Evolutionary conservation across 768 basidiomycete species (phyloP), one percentile per base, ranked within the genome.

Genomic region (Cubamyces lactineus): DNA sequence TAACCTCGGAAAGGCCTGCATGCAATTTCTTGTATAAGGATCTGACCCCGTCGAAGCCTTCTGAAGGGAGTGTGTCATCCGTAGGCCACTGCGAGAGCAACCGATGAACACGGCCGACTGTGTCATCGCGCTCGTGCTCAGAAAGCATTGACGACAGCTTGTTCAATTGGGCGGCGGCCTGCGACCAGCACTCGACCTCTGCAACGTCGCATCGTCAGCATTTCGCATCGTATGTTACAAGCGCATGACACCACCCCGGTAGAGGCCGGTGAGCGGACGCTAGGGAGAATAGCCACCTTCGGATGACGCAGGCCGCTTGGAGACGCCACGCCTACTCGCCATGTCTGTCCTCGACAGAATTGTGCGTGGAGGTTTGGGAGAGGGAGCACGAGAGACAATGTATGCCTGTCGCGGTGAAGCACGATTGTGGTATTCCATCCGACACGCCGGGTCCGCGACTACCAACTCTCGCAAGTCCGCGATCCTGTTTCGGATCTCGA

Each of bases 151-250:
- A 76, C 15, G 86, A 82, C 40, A 91, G 77, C 19, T 77, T 74
- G 65, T 76, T 81, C 59, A 93, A 74, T 38, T 87, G 84, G 56
- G 79, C 76, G 30, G 84, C 79, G 38, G 88, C 86, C 73, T 86
- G 87, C 51, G 84, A 80, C 91, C 91, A 94, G 69, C 80, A 88
- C 57, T 89, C 85, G 64, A 90, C 76, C 78, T 92, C 91, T 94
- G 67, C 42, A 60, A 66, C 17, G 42, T 28, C 21, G 19, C 59
- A 67, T 59, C 53, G 57, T 68, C 50, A 55, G 54, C 63, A 60
- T 69, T 67, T 53, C 49, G 55, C 17, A 26, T 43, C 47, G 61
- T 34, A 40, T 64, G 64, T 28, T 56, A 53, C 59, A 45, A 48
- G 30, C 43, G n/a, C 17, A 42, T 17, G 7, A 24, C 11, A 19